A percentile compares a stretch with the other conserved stretches of the same genome.
phyloP scores from a whole-genome alignment of 2,329 filamentous ascomycete genomes.

The Ceratocystis destructans region DNA sequence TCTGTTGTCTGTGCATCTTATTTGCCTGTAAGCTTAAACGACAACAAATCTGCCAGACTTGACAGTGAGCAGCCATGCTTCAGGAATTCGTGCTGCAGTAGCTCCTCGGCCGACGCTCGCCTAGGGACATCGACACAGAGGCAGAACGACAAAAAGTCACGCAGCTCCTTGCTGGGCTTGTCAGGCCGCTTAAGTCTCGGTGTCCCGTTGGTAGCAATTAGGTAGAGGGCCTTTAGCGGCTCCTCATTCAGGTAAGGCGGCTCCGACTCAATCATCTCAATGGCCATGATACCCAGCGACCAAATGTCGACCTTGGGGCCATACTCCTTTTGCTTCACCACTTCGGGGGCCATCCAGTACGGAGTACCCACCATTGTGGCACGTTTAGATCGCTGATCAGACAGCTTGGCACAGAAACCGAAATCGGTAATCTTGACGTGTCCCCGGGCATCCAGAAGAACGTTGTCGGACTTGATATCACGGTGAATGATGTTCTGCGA shows the following conservation, averaged over 20 bases:
- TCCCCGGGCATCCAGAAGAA: constrained; percentile 81
- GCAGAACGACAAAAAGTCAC: constrained; percentile 91
- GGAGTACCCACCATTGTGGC: constrained; percentile 98
- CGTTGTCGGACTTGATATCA: constrained; percentile 99
- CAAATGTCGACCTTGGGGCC: constrained; percentile 97
- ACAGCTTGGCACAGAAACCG: constrained; percentile 96
- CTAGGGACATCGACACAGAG: constrained; percentile 94
- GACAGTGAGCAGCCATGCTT: constrained; percentile 75
- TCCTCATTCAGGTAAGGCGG: constrained; percentile 97
- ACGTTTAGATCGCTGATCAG: constrained; percentile 90
- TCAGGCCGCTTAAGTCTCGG: constrained; percentile 96
- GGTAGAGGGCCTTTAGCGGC: constrained; percentile 87
- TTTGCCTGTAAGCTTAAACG: constrained; percentile 66
- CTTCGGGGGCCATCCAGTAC: constrained; percentile 99
- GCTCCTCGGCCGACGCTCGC: constrained; percentile 77
- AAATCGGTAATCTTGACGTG: constrained; percentile 99
- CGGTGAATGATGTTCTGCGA: constrained; percentile 94
- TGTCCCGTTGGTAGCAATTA: constrained; percentile 96
- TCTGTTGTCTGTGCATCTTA: constrained; percentile 26
- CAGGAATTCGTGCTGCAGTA: constrained; percentile 85
- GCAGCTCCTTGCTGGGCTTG: constrained; percentile 93
- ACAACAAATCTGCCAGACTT: constrained; percentile 73
- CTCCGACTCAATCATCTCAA: constrained; percentile 99
- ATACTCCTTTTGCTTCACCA: constrained; percentile 98
- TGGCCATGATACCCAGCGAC: constrained; percentile 98